Percentiles rank a stretch among this genome's conserved stretches.
phyloP scores from a whole-genome alignment of 2,329 filamentous ascomycete species.

The Talaromyces verruculosus region DNA sequence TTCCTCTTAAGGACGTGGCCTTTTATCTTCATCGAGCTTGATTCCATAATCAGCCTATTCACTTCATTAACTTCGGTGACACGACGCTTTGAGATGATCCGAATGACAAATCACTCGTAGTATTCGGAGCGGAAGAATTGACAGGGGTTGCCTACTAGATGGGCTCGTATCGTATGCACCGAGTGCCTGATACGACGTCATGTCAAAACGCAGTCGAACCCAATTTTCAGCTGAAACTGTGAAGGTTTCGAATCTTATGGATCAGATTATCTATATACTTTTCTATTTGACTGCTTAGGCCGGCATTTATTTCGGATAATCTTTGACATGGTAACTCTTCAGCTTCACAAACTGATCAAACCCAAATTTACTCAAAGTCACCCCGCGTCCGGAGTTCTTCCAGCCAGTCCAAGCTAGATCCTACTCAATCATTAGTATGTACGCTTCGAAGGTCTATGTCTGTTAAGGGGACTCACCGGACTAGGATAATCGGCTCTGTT shows the following conservation, averaged over 20 bases:
- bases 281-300: neutral
- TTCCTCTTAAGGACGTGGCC: neutral
- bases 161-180: neutral
- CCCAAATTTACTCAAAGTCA: slow-evolving; percentile 83
- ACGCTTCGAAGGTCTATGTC: neutral
- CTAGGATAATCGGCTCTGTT: slow-evolving; percentile 91
- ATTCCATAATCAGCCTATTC: slow-evolving; percentile 1
- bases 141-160: neutral
- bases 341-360: slow-evolving; percentile 96
- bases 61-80: neutral
- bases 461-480: slow-evolving; percentile 63
- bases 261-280: slow-evolving; percentile 4
- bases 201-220: neutral
- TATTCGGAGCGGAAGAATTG: neutral
- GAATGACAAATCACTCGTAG: neutral
- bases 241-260: neutral
- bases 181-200: slow-evolving; percentile 1
- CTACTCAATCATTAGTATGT: slow-evolving; percentile 46
- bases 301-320: slow-evolving; percentile 57
- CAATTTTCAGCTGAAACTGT: neutral
- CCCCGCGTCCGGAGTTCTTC: slow-evolving; percentile 94
- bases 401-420: slow-evolving; percentile 96
- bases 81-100: neutral
- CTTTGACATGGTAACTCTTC: slow-evolving; percentile 93
- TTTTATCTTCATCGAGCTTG: neutral